Evolutionary conservation across 208 protist genomes (phyloP), one percentile per base, ranked within the genome.

Genomic region (Trypanosoma caninum): DNA sequence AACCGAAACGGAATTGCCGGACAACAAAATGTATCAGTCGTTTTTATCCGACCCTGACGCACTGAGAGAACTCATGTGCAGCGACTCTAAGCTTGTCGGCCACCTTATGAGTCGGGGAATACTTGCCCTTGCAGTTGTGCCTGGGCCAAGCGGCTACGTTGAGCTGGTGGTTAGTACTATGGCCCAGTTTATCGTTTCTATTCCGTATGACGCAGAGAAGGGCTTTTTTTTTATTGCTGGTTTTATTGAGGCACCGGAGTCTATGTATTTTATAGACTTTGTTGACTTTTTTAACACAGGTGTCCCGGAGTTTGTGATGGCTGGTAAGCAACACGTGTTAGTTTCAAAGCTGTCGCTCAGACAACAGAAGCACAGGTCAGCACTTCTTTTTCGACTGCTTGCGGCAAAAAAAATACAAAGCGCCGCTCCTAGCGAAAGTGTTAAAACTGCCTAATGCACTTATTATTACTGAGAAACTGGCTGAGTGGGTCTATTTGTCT

Each of bases 151-250:
- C 14, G 71, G 74, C 28, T 11, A 47, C 4, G 52, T 69, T 0
- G 81, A 91, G 65, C 51, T 94, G 3, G 59, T 91, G 2, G 78
- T 94, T 18, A 89, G 84, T 58, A 91, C 87, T 16, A 83, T 91
- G 78, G 82, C 77, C 9, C 81, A 89, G 35, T 72, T 66, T 13
- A 64, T 94, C 2, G 80, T 89, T 4, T 89, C 82, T 2, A 73
- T 94, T 30, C 72, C 72, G 2, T 89, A 77, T 62, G 72, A 85
- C 50, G 33, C 40, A 1, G 45, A 71, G 0, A 65, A 82, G 11
- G 37, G 65, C 13, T 38, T 58, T 42, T 91, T 91, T 57, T 70
- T 59, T 27, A 85, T 94, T 54, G 66, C 83, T 2, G 80, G 75
- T 30, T 87, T 80, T 48, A 78, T 80, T 27, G 67, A 81, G 34